Percentiles rank a stretch among this genome's conserved stretches.
phyloP scores from a whole-genome alignment of 73 alveolate genomes.

The Paramecium sexaurelia region DNA sequence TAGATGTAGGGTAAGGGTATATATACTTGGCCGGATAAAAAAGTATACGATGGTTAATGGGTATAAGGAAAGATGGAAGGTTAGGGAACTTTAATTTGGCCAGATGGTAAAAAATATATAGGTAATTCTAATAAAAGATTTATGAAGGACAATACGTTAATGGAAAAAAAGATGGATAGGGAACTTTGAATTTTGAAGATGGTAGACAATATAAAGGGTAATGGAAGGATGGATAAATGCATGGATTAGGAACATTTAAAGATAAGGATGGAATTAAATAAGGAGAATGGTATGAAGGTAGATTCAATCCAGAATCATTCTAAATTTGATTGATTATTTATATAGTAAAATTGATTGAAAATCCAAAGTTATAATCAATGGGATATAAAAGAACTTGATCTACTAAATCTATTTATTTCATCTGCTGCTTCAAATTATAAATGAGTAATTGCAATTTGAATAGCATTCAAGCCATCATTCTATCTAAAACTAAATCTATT shows the following conservation, averaged over 20 bases:
- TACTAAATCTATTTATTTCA: background rate
- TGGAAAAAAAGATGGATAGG: slow-evolving; percentile 73
- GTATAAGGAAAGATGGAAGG: slow-evolving; percentile 80
- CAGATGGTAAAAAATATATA: slow-evolving; percentile 68
- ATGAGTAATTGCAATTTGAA: background rate
- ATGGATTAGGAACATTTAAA: slow-evolving; percentile 78
- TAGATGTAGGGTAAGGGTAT: slow-evolving; percentile 79
- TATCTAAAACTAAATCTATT: background rate
- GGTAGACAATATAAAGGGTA: slow-evolving; percentile 74
- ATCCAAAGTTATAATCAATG: background rate
- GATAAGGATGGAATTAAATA: slow-evolving; percentile 45
- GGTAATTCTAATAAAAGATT: background rate
- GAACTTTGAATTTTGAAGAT: slow-evolving; percentile 68
- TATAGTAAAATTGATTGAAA: background rate
- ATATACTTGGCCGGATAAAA: slow-evolving; percentile 75
- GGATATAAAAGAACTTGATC: background rate
- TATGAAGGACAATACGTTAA: slow-evolving; percentile 71
- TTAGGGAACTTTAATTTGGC: slow-evolving; percentile 72
- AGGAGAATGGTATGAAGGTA: slow-evolving; percentile 72
- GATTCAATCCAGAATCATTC: background rate
- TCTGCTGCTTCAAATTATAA: background rate
- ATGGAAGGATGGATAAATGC: slow-evolving; percentile 82
- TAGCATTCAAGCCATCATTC: slow-evolving; percentile 6
- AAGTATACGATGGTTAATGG: slow-evolving; percentile 77
- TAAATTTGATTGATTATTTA: background rate